These are phyloP conservation scores for Zoysia japonica DNA, from an alignment of 176 grass and related monocot species.

Conservation along the genomic window DNA sequence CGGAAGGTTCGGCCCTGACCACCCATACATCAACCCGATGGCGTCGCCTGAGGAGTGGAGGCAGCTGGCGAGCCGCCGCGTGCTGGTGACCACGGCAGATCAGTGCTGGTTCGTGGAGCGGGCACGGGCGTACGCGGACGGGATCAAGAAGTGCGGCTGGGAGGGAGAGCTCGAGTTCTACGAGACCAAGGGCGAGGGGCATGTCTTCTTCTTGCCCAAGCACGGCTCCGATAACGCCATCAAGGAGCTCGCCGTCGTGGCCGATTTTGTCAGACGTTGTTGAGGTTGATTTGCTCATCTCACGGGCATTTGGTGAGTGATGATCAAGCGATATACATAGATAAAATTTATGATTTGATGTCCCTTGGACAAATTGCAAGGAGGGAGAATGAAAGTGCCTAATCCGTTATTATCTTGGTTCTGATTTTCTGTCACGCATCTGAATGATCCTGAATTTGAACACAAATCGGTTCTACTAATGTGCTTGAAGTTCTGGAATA, in stretches of 20 bases:
- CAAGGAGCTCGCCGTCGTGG: conserved; percentile 58
- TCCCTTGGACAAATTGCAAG: neutral
- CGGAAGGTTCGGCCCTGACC: conserved; percentile 47
- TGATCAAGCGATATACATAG: neutral
- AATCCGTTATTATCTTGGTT: neutral
- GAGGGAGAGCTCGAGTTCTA: conserved; percentile 52
- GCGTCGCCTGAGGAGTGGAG: conserved; percentile 51
- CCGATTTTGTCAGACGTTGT: conserved; percentile 45
- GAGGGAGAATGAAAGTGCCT: neutral
- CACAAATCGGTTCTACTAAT: neutral
- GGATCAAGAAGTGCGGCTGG: conserved; percentile 66
- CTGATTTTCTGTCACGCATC: neutral
- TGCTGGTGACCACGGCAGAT: conserved; percentile 72
- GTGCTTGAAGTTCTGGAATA: neutral
- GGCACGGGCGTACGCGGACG: conserved; percentile 60
- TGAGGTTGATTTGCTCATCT: neutral
- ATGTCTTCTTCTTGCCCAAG: conserved; percentile 64
- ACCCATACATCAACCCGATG: conserved; percentile 52
- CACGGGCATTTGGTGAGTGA: neutral
- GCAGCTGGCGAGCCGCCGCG: conserved; percentile 50
- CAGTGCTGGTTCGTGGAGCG: conserved; percentile 67
- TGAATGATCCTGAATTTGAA: neutral
- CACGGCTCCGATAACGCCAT: conserved; percentile 51
- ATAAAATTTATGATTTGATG: neutral
- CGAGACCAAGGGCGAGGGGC: conserved; percentile 59